Evolutionary conservation across 768 basidiomycete species (phyloP).

Genomic region (Butyriboletus loyo): DNA sequence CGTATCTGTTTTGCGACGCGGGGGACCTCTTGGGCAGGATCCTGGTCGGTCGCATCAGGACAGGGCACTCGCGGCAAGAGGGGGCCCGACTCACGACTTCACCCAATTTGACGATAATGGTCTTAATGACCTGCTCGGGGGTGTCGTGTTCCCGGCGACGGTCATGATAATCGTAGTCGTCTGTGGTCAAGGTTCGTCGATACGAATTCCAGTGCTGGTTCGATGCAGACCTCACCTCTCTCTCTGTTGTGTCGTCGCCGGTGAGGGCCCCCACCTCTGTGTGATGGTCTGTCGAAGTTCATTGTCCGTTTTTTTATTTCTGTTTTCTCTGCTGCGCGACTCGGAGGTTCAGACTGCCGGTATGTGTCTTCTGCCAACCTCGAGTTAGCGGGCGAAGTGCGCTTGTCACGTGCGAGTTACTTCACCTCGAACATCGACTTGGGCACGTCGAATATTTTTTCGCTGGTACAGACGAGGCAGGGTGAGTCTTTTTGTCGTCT

Average conservation of each 20-base stretch:
- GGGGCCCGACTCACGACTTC: constrained; percentile 65
- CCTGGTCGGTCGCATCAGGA: constrained; percentile 40
- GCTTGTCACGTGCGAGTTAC: constrained; percentile 21
- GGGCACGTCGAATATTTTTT: neutral
- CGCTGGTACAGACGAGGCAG: neutral
- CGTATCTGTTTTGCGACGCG: constrained; percentile 64
- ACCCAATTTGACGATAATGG: constrained; percentile 66
- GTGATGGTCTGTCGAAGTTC: constrained; percentile 54
- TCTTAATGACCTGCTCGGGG: constrained; percentile 69
- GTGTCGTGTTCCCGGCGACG: constrained; percentile 67
- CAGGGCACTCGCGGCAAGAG: too few relatives aligned
- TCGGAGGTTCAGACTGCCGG: neutral
- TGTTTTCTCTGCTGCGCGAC: neutral
- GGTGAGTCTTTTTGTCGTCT: constrained; percentile 14
- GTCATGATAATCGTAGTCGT: constrained; percentile 61
- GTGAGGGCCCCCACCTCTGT: constrained; percentile 45
- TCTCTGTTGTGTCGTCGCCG: constrained; percentile 43
- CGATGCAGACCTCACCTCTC: constrained; percentile 46
- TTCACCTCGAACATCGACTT: neutral
- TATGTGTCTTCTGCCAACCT: neutral
- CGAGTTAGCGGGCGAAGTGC: neutral
- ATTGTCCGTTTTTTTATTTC: constrained; percentile 31
- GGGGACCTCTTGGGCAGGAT: constrained; percentile 65
- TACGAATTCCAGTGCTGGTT: neutral
- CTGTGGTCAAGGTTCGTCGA: constrained; percentile 32